phyloP scores from a whole-genome alignment of 2,329 filamentous ascomycete genomes.

The Emmonsia crescens region DNA sequence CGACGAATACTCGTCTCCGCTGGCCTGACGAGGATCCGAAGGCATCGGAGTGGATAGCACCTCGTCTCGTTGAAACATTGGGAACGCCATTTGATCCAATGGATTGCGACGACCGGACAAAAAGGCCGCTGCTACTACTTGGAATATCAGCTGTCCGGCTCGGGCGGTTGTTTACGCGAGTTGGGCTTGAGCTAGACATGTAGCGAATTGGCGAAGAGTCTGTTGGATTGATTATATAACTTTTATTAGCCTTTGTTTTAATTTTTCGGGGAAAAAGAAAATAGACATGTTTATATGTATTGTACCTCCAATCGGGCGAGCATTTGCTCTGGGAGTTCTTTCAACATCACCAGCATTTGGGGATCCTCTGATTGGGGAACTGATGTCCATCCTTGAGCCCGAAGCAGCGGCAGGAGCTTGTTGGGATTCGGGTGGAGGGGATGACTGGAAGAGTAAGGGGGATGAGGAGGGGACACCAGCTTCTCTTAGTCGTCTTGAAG shows the following conservation, averaged over 20 bases:
- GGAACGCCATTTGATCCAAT: conserved; percentile 42
- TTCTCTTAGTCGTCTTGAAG: conserved; percentile 31
- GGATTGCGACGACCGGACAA: conserved; percentile 56
- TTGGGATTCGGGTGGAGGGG: conserved; percentile 39
- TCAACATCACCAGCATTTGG: conserved; percentile 30
- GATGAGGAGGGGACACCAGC: conserved; percentile 54
- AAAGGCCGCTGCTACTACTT: conserved; percentile 78
- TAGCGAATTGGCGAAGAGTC: conserved; percentile 91
- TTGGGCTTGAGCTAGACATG: conserved; percentile 78
- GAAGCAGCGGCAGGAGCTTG: conserved; percentile 26
- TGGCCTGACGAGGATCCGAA: conserved; percentile 43
- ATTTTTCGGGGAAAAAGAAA: background rate
- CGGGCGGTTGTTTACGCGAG: conserved; percentile 44
- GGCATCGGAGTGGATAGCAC: conserved; percentile 77
- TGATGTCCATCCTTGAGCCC: conserved; percentile 32
- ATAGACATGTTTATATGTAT: background rate
- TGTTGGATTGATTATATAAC: conserved; percentile 26
- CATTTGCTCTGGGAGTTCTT: conserved; percentile 32
- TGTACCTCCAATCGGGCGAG: conserved; percentile 30
- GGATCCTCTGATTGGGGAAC: conserved; percentile 37
- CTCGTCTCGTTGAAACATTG: conserved; percentile 54
- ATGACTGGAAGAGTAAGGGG: conserved; percentile 66
- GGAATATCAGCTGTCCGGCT: conserved; percentile 58
- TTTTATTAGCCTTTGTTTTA: background rate
- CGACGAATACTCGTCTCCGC: conserved; percentile 51